phyloP scores from a whole-genome alignment of 177 flowering plant species.

The Vitis hybrid region DNA sequence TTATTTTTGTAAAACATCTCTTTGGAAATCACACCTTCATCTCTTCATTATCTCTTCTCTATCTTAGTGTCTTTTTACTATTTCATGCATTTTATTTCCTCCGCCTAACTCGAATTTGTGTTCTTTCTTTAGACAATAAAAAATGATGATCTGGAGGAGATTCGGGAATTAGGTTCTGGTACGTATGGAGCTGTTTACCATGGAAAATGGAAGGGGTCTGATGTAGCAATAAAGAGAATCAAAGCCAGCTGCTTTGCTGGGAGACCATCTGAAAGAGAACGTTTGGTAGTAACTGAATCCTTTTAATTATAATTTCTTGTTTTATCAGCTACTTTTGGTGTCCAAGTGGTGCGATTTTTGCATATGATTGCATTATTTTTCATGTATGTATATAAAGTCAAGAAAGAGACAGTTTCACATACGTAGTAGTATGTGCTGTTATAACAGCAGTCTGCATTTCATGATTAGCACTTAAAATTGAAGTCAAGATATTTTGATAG shows the following conservation, averaged over 20 bases:
- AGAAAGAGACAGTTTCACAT: too few relatives aligned
- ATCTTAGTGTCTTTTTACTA: neutral
- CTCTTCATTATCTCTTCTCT: neutral
- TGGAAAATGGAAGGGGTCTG: constrained; percentile 99
- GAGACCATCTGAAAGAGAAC: constrained; percentile 92
- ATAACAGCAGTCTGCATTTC: too few relatives aligned
- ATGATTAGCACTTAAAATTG: too few relatives aligned
- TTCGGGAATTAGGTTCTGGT: constrained; percentile 93
- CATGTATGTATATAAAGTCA: too few relatives aligned
- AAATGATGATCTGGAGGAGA: constrained; percentile 94
- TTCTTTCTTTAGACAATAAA: constrained; percentile 62
- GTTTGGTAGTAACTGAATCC: constrained; percentile 58
- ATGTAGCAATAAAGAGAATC: constrained; percentile 95
- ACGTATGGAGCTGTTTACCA: constrained; percentile 98
- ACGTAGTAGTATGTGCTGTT: too few relatives aligned
- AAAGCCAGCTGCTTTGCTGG: constrained; percentile 99
- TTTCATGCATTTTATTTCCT: neutral
- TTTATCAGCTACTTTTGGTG: neutral
- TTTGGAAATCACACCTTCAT: neutral
- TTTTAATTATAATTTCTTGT: constrained; percentile 1
- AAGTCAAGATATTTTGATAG: too few relatives aligned
- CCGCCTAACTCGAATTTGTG: neutral
- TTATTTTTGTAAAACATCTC: neutral
- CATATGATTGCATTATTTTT: too few relatives aligned
- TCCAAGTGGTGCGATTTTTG: neutral